Evolutionary conservation across 1,284 basidiomycete genomes (phyloP), one percentile per base, ranked within the genome.

Genomic region (Ceratobasidium sp.): DNA sequence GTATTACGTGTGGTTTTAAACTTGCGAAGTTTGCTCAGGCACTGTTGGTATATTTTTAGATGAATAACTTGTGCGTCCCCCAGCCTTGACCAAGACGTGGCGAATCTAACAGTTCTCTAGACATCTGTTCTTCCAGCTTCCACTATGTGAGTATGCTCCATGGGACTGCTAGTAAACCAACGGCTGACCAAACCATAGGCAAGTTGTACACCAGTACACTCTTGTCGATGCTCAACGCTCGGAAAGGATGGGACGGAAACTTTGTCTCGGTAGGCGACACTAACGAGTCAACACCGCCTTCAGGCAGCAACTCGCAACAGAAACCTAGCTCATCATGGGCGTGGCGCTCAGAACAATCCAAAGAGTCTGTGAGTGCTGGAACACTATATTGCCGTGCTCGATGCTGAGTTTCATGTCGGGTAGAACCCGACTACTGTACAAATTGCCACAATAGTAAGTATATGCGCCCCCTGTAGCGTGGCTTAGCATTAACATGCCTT

Each of bases 71-170:
- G 69, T 72, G 41, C 27, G 69, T 62, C 27, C n/a, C 46, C 31
- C 24, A 29, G 34, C n/a, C 14, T 13, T 6, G 9, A 16, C n/a
- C 3, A 37, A 14, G 43, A 1, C 14, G 31, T 59, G 2, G 8
- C 9, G n/a, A 48, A 8, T 11, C 41, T 48, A n/a, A 48, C 22
- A 34, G 14, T 19, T 61, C 11, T 37, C 27, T 22, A 72, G 69
- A 22, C 69, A 72, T 27, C 6, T 72, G 34, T 62, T 72, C 34
- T 72, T 72, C 48, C 69, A 72, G 24, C 46, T 72, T n/a, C 69
- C 58, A 3, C 41, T 72, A 19, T 72, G 69, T 72, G 24, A 61
- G 69, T 72, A 22, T n/a, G 19, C n/a, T 24, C 5, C 24, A 5
- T 3, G 6, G n/a, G n/a, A n/a, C n/a, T n/a, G 4, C 7, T 14